Base-by-base conservation (phyloP, 1,284 basidiomycete genomes). In the Cutaneotrichosporon spelunceum region DNA sequence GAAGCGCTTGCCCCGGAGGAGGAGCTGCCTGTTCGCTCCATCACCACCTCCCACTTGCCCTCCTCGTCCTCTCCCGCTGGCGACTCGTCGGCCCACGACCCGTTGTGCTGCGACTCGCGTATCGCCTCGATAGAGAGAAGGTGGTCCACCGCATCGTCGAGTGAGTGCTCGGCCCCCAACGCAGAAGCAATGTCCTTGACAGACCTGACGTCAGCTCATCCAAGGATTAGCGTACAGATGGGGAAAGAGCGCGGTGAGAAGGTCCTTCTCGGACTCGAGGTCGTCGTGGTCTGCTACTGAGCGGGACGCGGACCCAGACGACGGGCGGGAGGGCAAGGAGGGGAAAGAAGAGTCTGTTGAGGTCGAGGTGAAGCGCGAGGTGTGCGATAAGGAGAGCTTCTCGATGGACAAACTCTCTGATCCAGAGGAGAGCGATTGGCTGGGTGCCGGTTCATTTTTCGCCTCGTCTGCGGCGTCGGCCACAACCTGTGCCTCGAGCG, bases 401-500 rank as follows among this genome's bases (percentile, higher is more conserved):
- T 45, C 34, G 14, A 44, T 45, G 29, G 39, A 16, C 8, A n/a
- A 26, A 26, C 48, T 57, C 33, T 29, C 30, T 33, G 39, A 1
- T 19, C n/a, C 39, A 19, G 39, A 42, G 7, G 39, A n/a, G 19
- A n/a, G 39, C 19, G 2, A 19, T 19, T 21, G 39, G 39, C 39
- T 42, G 16, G 19, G 19, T 19, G 7, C 47, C 3, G 29, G 23
- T 11, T 23, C 27, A 21, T 7, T 42, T 9, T 62, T 47, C 6
- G 52, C 59, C n/a, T 61, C 60, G n/a, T 56, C 60, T 7, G 57
- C 66, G 4, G 59, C 33, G 57, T 79, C 77, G 2, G 78, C 76
- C 0, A 79, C 74, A 4, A 71, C 62, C 4, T 72, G 70, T 4
- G 78, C 78, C 65, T 79, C 71, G 42, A 79, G 64, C 45, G 76